Conservation (phyloP, 441 rosid species). For the Corymbia citriodora region DNA sequence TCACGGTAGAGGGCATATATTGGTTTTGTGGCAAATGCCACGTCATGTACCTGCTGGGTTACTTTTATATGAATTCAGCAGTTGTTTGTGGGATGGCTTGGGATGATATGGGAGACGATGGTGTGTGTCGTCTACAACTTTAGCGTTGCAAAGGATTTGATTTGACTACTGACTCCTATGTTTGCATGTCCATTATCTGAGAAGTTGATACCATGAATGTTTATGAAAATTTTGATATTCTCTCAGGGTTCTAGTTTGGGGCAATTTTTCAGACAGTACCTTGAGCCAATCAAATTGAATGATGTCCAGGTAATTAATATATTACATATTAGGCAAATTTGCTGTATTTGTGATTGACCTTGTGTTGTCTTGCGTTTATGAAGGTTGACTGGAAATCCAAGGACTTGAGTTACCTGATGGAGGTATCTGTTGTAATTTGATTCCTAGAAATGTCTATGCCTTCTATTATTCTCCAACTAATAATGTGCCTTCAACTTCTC, state of each 20-base stretch:
- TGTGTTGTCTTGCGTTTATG: background rate
- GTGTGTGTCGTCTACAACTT: background rate
- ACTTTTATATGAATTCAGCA: background rate
- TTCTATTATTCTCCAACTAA: background rate
- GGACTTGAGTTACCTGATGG: conserved; percentile 81
- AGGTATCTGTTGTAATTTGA: conserved; percentile 37
- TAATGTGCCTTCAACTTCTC: conserved; percentile 4
- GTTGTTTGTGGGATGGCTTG: background rate
- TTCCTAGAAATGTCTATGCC: background rate
- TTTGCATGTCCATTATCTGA: background rate
- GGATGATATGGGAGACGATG: background rate
- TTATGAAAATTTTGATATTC: conserved; percentile 2
- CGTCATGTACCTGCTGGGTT: background rate
- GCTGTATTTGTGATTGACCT: background rate
- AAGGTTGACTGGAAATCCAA: conserved; percentile 89
- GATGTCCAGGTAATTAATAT: conserved; percentile 53
- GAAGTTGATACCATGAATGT: background rate
- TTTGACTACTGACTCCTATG: background rate
- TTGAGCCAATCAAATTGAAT: conserved; percentile 86
- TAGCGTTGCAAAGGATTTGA: background rate
- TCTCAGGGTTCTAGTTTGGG: conserved; percentile 97
- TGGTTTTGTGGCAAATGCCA: background rate
- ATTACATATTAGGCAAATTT: background rate
- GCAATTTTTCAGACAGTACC: conserved; percentile 82
- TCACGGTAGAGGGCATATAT: background rate